These are phyloP conservation scores for Jacaranda mimosifolia DNA, from an alignment of 257 asterid genomes.

Conservation along the genomic window DNA sequence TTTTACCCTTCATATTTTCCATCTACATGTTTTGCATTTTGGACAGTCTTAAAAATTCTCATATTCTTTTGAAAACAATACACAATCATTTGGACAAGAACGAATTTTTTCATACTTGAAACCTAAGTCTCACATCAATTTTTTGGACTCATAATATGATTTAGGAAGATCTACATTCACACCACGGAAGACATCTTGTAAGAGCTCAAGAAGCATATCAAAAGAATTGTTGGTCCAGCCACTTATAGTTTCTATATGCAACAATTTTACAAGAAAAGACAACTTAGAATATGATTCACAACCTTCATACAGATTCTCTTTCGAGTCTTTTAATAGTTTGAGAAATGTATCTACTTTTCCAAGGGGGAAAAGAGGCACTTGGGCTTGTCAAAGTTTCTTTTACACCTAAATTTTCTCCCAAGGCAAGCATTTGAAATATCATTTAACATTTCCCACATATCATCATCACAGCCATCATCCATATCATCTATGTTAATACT, in stretches of 20 bases:
- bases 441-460: too few relatives aligned
- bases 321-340: background rate
- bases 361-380: background rate
- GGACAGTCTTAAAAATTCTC: background rate
- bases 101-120: background rate
- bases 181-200: background rate
- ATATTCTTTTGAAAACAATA: slow-evolving; percentile 10
- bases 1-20: background rate
- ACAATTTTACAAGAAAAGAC: too few relatives aligned
- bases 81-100: background rate
- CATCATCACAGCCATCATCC: too few relatives aligned
- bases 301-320: background rate
- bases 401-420: too few relatives aligned
- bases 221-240: slow-evolving; percentile 19
- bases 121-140: slow-evolving; percentile 6
- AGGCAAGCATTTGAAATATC: too few relatives aligned
- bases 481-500: too few relatives aligned
- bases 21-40: background rate
- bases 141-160: slow-evolving; percentile 17
- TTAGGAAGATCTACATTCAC: background rate
- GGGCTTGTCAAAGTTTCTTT: background rate
- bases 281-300: background rate
- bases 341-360: background rate
- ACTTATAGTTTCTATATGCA: background rate
- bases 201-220: slow-evolving; percentile 1